Base-by-base conservation (phyloP, 768 basidiomycete species). In the Baorangia bicolor region DNA sequence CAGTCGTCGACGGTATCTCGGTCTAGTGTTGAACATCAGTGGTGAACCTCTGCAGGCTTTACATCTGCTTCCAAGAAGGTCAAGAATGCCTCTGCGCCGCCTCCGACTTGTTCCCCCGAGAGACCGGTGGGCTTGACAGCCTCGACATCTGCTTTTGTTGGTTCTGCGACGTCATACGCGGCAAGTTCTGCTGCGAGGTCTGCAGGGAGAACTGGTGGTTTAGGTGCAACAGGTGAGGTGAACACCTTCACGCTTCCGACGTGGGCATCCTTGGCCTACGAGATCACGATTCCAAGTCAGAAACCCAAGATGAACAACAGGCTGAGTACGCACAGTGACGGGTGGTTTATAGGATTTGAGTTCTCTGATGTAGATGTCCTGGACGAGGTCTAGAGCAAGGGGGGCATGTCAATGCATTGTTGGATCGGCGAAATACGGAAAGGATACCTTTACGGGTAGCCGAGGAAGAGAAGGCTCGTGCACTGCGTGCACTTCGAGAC, bases 311-410 rank as follows among this genome's bases (percentile, higher is more conserved):
- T 3, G 25, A 48, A 7, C 7, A 4, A 46, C 18, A 27, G 14
- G 35, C 0, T 3, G 4, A 25, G 41, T n/a, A 81, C 91, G 72
- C 65, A 94, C 94, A 43, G 69, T 72, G 6, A 84, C 76, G 34
- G 85, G 76, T 38, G 91, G 80, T 79, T 92, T 96, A 84, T 95
- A 98, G 5, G 82, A 73, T 75, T 90, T 95, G 66, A 98, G 81
- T 77, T 96, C 90, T 68, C 81, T 86, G 63, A 98, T 64, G 76
- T 98, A 98, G 53, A 97, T 72, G 60, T 97, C 94, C 82, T 95
- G 91, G 50, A 98, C 81, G 69, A 95, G 79, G 79, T 97, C 95
- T 97, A 70, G 25, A 23, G 71, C 18, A 20, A 16, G 27, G 20
- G 13, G 5, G 20, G 33, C 30, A 46, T 27, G 44, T 54, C 13